Conservation (phyloP, 2,329 filamentous ascomycete species). For the Colletotrichum sp. region DNA sequence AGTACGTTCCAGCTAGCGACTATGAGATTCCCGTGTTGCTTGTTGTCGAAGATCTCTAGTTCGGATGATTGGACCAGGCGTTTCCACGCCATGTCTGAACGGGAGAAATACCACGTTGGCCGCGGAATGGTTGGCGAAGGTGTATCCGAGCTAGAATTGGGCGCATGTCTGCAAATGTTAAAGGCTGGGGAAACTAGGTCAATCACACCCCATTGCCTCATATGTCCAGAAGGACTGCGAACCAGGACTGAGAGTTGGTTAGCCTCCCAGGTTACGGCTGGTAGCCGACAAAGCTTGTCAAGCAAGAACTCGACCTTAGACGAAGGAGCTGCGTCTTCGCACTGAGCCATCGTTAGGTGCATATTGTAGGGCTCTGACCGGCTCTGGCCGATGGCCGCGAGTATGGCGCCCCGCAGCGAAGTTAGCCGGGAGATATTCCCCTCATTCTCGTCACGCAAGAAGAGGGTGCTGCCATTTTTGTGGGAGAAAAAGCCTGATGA, state of each 20-base stretch:
- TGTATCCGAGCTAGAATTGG: background rate
- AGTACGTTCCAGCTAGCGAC: slow-evolving; percentile 60
- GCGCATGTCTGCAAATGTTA: background rate
- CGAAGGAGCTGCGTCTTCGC: slow-evolving; percentile 43
- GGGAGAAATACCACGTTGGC: background rate
- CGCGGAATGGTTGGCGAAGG: background rate
- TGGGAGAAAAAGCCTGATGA: slow-evolving; percentile 53
- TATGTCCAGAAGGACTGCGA: slow-evolving; percentile 51
- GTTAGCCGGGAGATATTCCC: slow-evolving; percentile 27
- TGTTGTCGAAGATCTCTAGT: background rate
- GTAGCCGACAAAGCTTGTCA: slow-evolving; percentile 56
- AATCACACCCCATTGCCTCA: slow-evolving; percentile 63
- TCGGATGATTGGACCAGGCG: background rate
- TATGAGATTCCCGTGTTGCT: slow-evolving; percentile 28
- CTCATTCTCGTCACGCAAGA: slow-evolving; percentile 39
- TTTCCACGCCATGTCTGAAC: background rate
- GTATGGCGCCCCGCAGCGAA: slow-evolving; percentile 37
- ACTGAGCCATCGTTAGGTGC: slow-evolving; percentile 69
- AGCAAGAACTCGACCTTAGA: slow-evolving; percentile 55
- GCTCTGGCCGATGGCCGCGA: slow-evolving; percentile 39
- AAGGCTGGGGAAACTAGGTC: slow-evolving; percentile 30
- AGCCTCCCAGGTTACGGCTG: slow-evolving; percentile 52
- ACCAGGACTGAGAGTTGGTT: slow-evolving; percentile 57
- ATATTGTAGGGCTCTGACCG: slow-evolving; percentile 37
- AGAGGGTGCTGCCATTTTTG: slow-evolving; percentile 55